Base-by-base conservation (phyloP, 805 yeast genomes). In the Lachancea sp. region DNA sequence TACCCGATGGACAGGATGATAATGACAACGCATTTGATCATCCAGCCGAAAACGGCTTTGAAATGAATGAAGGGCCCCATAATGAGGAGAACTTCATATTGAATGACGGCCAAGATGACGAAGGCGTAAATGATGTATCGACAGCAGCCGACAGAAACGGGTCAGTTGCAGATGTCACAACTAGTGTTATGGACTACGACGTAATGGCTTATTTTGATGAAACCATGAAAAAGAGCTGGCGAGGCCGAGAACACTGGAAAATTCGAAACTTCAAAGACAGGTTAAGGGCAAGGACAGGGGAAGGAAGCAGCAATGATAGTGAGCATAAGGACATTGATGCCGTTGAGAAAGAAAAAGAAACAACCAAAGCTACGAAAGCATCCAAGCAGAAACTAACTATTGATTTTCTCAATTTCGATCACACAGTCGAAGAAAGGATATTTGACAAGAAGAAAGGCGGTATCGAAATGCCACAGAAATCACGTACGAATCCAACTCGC, bases 201-300 rank as follows among this genome's bases (percentile, higher is more conserved):
- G 63, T 86, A 30, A 77, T 85, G 74, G 82, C 88, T 2, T 83
- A 86, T 56, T 87, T 87, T 60, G 96, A 88, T 56, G 78, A 77
- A 39, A 71, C 77, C 16, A 69, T 86, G 61, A 74, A 70, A 42
- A 59, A 60, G 34, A 83, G 78, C 56, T 89, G 97, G 96, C 75
- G 94, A 21, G 97, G 97, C 7, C 83, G 90, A 11, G 90, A 85
- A 48, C 94, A 86, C 62, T 90, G 97, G 97, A 83, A 83, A 61
- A 82, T 90, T 8, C 67, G 73, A 30, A 73, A 77, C 11, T 60
- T 81, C 35, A 80, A 77, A 51, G 69, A 70, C 48, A 47, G 38
- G 32, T 19, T 32, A 41, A 32, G 33, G 6, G 20, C 31, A 13
- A 41, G 48, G 28, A 18, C 35, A 16, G 23, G 29, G 11, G 43